Base-by-base conservation (phyloP, 257 asterid genomes). In the Primulina eburnea region DNA sequence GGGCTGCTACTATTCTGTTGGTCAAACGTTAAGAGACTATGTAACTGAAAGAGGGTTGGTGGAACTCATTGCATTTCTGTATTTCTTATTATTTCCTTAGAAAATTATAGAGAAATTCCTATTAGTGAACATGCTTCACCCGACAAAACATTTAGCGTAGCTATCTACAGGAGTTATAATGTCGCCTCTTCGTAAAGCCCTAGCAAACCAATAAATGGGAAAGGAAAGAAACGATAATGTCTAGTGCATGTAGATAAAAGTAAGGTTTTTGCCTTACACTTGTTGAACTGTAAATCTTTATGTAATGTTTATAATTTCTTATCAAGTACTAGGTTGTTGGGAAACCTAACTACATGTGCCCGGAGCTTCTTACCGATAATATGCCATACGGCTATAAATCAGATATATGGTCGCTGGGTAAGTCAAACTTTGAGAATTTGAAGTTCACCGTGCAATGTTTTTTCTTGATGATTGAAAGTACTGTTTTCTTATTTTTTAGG, bases 391-490 rank as follows among this genome's bases (percentile, higher is more conserved):
- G 99, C 76, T 94, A 94, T 79, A 94, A 90, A 84, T 91, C 97
- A 17, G 97, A 91, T 80, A 85, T 90, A 72, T 94, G 99, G 97
- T 89, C 97, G 7, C 89, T 94, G 6, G 99, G 97, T 93, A 58
- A 21, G 14, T 63, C 24, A 53, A 18, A 38, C 72, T 17, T 7
- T 16, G 35, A 73, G n/a, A 21, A 62, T 21, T 16, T 29, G 5
- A 64, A n/a, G 59, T 73, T 62, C 53, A 29, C 26, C 35, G 29
- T 9, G 20, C 50, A 7, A 2, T 73, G 53, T 69, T 60, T 43
- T 28, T 60, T 60, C 26, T 64, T 61, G 26, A 5, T 16, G 8
- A 24, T 50, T 17, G 64, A 59, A 21, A 20, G n/a, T 16, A 65
- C 57, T 50, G 14, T 60, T 47, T 63, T 64, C 56, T 71, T 64